Percentiles rank a stretch among this genome's conserved stretches.
Conservation (phyloP, 306 rosid species). For the Begonia loranthoides region DNA sequence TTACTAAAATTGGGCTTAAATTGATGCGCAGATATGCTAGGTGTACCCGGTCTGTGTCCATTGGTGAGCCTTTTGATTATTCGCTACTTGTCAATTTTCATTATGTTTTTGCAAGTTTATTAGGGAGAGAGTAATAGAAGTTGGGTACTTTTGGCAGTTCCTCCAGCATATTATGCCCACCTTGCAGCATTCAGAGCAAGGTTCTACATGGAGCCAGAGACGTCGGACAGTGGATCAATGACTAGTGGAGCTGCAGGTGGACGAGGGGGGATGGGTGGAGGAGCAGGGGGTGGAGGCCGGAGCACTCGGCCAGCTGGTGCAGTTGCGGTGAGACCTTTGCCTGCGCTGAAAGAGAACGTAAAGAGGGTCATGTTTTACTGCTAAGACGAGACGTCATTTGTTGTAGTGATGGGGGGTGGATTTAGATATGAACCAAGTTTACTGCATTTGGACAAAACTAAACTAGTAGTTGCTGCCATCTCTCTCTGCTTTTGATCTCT, state of each 20-base stretch:
- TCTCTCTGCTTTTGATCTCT: too few relatives aligned
- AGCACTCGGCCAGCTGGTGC: conserved; percentile 50
- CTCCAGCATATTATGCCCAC: conserved; percentile 94
- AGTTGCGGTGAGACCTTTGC: conserved; percentile 78
- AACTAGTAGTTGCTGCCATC: too few relatives aligned
- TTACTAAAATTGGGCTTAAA: background rate
- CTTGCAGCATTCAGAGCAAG: conserved; percentile 93
- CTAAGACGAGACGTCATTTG: too few relatives aligned
- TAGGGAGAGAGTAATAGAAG: background rate
- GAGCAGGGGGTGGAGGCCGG: conserved; percentile 7
- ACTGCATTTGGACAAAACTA: too few relatives aligned
- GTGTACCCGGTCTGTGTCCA: conserved; percentile 88
- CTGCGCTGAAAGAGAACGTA: conserved; percentile 72
- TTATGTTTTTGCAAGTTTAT: too few relatives aligned
- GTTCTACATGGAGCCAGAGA: conserved; percentile 87
- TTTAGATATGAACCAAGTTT: too few relatives aligned
- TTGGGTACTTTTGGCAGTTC: conserved; percentile 40
- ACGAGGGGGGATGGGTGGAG: conserved; percentile 31
- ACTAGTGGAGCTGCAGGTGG: conserved; percentile 60
- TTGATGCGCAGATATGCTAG: conserved; percentile 65
- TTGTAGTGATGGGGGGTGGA: too few relatives aligned
- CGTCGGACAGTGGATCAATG: conserved; percentile 78
- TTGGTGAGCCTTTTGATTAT: conserved; percentile 35
- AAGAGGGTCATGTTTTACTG: conserved; percentile 96
- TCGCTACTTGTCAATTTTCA: too few relatives aligned